Base-by-base conservation (phyloP, 768 basidiomycete species). In the Hortiboletus campestris region DNA sequence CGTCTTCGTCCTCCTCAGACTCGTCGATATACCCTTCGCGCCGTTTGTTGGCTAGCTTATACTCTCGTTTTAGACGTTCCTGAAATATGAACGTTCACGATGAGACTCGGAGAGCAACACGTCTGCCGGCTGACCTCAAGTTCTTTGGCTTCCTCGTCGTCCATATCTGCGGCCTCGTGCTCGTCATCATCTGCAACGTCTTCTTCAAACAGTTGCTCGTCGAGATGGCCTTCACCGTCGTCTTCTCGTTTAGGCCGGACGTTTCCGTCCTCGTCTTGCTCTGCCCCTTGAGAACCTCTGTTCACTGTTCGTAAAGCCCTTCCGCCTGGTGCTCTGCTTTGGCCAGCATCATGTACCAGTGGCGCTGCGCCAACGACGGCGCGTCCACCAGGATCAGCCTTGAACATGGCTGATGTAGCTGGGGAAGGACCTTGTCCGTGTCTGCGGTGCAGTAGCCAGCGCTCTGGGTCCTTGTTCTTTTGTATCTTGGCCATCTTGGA, bases 161-260 rank as follows among this genome's bases (percentile, higher is more conserved):
- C 83, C 52, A 83, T 81, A 51, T 89, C 88, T 13, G 83, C 80
- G 16, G 80, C 80, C 71, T 84, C 80, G 63, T 84, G 84, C 64
- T 94, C 92, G 34, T 94, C 92, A 56, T 94, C 92, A 63, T 94
- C 92, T 3, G 89, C 88, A 64, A 92, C 88, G 17, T 89, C 87
- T 63, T 88, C 89, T 63, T 94, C 91, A 60, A 83, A 94, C 8
- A 86, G 78, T 51, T 89, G 80, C 68, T 94, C 92, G 64, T 94
- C 92, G 56, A 89, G 65, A 64, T 89, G 89, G 7, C 89, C 91
- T 59, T 94, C 91, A 19, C 76, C 85, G 16, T 86, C 89, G 61
- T 80, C 76, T 63, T 88, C 86, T 57, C 76, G 80, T 67, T 81
- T 80, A 42, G 79, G 76, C 49, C 76, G 77, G 25, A 75, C 77